Evolutionary conservation across 352 stramenopile genomes (phyloP).

Genomic region (Aphanomyces cochlioides): DNA sequence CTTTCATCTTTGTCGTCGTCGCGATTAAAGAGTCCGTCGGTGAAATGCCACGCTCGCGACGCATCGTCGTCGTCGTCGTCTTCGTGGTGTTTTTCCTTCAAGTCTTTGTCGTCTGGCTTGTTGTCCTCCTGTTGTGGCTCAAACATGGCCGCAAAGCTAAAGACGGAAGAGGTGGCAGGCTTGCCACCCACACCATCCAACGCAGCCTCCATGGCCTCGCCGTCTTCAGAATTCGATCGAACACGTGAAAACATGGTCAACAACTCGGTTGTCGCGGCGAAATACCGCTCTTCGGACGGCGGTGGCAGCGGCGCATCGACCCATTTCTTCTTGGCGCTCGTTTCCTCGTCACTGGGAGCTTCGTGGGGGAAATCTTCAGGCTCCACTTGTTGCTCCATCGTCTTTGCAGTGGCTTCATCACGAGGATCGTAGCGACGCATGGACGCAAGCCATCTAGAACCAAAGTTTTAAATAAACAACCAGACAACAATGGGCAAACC

Average conservation of each 20-base stretch:
- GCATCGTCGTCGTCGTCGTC: constrained; percentile 30
- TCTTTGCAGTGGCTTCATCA: constrained; percentile 1
- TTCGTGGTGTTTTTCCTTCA: too few relatives aligned
- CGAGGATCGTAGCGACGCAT: constrained; percentile 20
- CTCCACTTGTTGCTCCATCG: constrained; percentile 30
- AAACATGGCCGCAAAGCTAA: constrained; percentile 75
- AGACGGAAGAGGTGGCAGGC: constrained; percentile 35
- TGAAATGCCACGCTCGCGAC: constrained; percentile 43
- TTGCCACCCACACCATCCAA: constrained; percentile 64
- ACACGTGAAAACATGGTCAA: constrained; percentile 71
- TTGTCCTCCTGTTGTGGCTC: constrained; percentile 47
- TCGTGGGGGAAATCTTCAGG: constrained; percentile 34
- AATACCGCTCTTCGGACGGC: constrained; percentile 67
- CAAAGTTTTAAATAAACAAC: background rate
- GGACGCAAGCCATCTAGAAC: constrained; percentile 8
- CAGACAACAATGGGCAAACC: background rate
- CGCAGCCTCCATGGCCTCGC: constrained; percentile 63
- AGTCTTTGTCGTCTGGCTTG: constrained; percentile 37
- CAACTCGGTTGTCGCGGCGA: constrained; percentile 51
- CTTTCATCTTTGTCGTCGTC: constrained; percentile 42
- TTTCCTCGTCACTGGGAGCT: constrained; percentile 8
- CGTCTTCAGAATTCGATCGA: constrained; percentile 79
- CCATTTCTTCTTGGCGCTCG: constrained; percentile 30
- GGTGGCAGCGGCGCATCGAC: constrained; percentile 48
- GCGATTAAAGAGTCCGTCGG: constrained; percentile 40